Conservation (phyloP, 192 early-diverging fungal genomes). For the Coemansia sp. region DNA sequence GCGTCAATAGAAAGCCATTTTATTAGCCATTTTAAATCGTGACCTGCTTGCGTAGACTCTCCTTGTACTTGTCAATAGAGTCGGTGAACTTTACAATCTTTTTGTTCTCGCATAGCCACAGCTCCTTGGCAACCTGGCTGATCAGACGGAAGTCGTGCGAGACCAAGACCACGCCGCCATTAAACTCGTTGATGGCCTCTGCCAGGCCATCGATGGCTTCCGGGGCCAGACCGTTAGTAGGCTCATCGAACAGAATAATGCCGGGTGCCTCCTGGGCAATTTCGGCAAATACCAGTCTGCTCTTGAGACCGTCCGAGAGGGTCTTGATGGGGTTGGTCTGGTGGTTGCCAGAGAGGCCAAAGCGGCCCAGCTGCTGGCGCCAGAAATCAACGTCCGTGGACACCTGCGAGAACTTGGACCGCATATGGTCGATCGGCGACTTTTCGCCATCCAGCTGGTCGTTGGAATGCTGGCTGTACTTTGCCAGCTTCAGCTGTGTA, state of each 20-base stretch:
- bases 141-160: conserved; percentile 99
- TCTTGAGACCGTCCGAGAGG: conserved; percentile 92
- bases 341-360: conserved; percentile 88
- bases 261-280: conserved; percentile 72
- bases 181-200: conserved; percentile 91
- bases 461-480: conserved; percentile 96
- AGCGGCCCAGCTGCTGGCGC: conserved; percentile 88
- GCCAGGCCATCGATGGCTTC: conserved; percentile 93
- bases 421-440: conserved; percentile 90
- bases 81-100: conserved; percentile 72
- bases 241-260: conserved; percentile 88
- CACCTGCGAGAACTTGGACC: conserved; percentile 74
- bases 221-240: conserved; percentile 94
- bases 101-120: conserved; percentile 89
- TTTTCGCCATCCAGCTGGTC: conserved; percentile 90
- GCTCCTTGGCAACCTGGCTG: conserved; percentile 91
- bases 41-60: conserved; percentile 78
- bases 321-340: conserved; percentile 88
- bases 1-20: conserved; percentile 8
- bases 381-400: conserved; percentile 84
- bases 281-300: conserved; percentile 81
- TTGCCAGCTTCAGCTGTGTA: conserved; percentile 88
- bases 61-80: conserved; percentile 90
- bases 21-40: conserved; percentile 14
- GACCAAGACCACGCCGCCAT: conserved; percentile 95